phyloP scores from a whole-genome alignment of 2,329 filamentous ascomycete genomes.

The Chaetoscypha palmicola region DNA sequence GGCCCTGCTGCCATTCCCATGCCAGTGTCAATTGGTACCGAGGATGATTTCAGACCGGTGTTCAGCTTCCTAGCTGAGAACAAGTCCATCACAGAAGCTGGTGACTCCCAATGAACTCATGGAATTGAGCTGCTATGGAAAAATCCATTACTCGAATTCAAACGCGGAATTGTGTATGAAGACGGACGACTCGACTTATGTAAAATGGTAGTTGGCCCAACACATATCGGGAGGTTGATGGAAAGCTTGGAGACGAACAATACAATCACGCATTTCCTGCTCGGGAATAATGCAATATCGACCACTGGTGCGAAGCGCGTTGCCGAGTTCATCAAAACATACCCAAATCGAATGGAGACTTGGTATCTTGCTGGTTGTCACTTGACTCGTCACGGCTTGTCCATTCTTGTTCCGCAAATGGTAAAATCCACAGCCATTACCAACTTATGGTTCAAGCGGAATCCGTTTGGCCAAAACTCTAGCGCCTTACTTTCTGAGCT shows the following conservation, averaged over 20 bases:
- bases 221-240: slow-evolving; percentile 44
- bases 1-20: slow-evolving; percentile 17
- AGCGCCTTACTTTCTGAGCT: slow-evolving; percentile 38
- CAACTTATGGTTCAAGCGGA: slow-evolving; percentile 48
- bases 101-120: slow-evolving; percentile 3
- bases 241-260: slow-evolving; percentile 40
- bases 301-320: slow-evolving; percentile 41
- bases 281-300: slow-evolving; percentile 49
- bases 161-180: slow-evolving; percentile 35
- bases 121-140: slow-evolving; percentile 2
- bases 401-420: slow-evolving; percentile 39
- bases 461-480: slow-evolving; percentile 39
- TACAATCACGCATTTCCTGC: slow-evolving; percentile 44
- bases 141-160: slow-evolving; percentile 9
- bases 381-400: slow-evolving; percentile 39
- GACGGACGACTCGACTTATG: slow-evolving; percentile 48
- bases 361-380: slow-evolving; percentile 51
- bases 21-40: slow-evolving; percentile 17
- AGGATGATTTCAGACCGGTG: slow-evolving; percentile 14
- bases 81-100: slow-evolving; percentile 4
- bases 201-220: slow-evolving; percentile 48
- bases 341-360: slow-evolving; percentile 43
- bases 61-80: slow-evolving; percentile 13
- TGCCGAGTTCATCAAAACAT: slow-evolving; percentile 38
- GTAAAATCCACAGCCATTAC: slow-evolving; percentile 37